A percentile compares a stretch with the other conserved stretches of the same genome.
Evolutionary conservation across 208 protist species (phyloP).

Genomic region (Novymonas esmeraldas): DNA sequence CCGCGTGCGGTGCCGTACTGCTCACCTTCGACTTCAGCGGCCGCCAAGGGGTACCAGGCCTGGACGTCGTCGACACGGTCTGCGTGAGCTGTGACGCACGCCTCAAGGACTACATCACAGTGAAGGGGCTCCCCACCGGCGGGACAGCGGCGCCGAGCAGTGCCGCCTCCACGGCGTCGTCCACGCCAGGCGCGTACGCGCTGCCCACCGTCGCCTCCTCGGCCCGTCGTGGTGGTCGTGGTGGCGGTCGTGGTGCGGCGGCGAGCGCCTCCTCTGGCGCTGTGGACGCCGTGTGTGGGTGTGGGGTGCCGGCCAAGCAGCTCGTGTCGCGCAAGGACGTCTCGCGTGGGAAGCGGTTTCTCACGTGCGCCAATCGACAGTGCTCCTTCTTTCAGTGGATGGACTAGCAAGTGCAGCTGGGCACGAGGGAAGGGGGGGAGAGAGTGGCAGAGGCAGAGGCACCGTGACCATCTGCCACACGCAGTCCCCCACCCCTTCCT

Average conservation of each 20-base stretch:
- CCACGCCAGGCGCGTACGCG: slow-evolving; percentile 36
- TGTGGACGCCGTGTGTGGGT: slow-evolving; percentile 49
- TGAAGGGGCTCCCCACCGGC: slow-evolving; percentile 40
- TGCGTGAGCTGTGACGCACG: slow-evolving; percentile 83
- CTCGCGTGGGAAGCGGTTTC: slow-evolving; percentile 70
- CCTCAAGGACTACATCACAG: slow-evolving; percentile 77
- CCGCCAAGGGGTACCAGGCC: slow-evolving; percentile 64
- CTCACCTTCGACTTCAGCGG: slow-evolving; percentile 81
- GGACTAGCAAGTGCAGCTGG: no score
- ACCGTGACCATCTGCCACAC: no score
- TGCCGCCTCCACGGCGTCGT: not conserved
- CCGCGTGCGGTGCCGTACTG: slow-evolving; percentile 60
- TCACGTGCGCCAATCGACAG: slow-evolving; percentile 64
- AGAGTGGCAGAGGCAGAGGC: no score
- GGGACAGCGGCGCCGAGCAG: not conserved
- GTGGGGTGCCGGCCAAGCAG: slow-evolving; percentile 62
- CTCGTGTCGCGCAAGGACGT: slow-evolving; percentile 79
- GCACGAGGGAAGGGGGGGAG: no score
- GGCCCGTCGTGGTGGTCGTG: slow-evolving; percentile 13
- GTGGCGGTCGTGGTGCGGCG: slow-evolving; percentile 8
- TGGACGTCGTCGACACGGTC: slow-evolving; percentile 65
- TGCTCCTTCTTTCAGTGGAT: slow-evolving; percentile 88
- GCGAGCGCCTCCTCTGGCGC: slow-evolving; percentile 1
- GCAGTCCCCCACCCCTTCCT: no score
- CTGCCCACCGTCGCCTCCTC: slow-evolving; percentile 43